Base-by-base conservation (phyloP, 2,329 filamentous ascomycete species). In the Pseudogymnoascus pannorum region DNA sequence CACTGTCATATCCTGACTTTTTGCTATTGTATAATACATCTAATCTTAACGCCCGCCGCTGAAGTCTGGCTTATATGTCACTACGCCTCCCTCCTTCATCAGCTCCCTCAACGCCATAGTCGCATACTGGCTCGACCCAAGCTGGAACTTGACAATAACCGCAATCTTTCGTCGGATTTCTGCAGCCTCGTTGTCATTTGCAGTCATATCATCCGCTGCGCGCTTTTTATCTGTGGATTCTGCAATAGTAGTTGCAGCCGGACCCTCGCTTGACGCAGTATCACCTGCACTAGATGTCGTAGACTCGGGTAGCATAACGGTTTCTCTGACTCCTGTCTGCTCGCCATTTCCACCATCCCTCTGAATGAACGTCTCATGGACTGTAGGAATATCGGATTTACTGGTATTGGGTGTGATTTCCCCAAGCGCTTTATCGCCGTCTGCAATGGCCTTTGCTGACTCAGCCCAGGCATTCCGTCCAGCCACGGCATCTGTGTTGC, bases 91-190 rank as follows among this genome's bases (percentile, higher is more conserved):
- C 66, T 84, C 86, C 69, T 86, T 88, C 79, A 91, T 92, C 64
- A 95, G 74, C 75, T 95, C 91, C 60, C 91, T 78, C 66, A 95
- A 72, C 11, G 89, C 88, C 79, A 95, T 90, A 0, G 91, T 95
- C 0, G 91, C 91, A 75, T 95, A 95, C 70, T 91, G 88, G 70
- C 89, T 92, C 57, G 86, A 85, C 1, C 85, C 88, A 26, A 95
- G 79, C 71, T 91, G 87, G 74, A 95, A 83, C 71, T 86, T 91
- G 67, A 94, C 72, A 24, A 89, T 75, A 0, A 91, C 79, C 0
- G 87, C 89, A 16, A 90, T 76, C 69, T 88, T 87, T 58, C 64
- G 58, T 61, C 60, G 18, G 36, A 57, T 24, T 18, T 38, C 60
- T 26, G 2, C 48, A 31, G 16, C 48, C 48, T 54, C 48, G 26